Evolutionary conservation across 371 early-diverging fungal genomes (phyloP).

Genomic region (Actinomortierella wolfii): DNA sequence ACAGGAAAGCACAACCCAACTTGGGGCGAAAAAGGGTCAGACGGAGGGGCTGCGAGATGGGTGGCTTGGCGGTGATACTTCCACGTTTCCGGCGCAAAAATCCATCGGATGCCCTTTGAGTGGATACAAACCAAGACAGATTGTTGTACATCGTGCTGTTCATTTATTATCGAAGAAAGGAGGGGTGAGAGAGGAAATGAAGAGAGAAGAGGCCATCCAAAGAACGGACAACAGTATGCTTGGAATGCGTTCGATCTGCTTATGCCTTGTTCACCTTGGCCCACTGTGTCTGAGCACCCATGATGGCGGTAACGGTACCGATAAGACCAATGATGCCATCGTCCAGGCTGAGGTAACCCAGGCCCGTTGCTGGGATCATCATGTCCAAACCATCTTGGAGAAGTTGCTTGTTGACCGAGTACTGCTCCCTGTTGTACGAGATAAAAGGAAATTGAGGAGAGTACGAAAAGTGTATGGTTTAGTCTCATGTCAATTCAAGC

Average conservation of each 20-base stretch:
- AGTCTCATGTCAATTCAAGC: not conserved
- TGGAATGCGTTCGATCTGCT: not conserved
- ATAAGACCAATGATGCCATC: slow-evolving; percentile 72
- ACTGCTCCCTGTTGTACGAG: slow-evolving; percentile 52
- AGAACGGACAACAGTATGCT: too few relatives aligned
- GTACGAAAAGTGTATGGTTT: not conserved
- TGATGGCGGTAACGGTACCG: slow-evolving; percentile 52
- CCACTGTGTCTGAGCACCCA: slow-evolving; percentile 50
- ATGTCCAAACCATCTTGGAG: slow-evolving; percentile 67
- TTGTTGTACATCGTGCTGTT: too few relatives aligned
- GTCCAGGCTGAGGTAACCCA: slow-evolving; percentile 60
- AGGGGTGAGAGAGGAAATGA: too few relatives aligned
- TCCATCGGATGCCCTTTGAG: too few relatives aligned
- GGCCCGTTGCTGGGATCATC: slow-evolving; percentile 61
- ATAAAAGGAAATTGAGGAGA: not conserved
- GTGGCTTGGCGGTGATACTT: too few relatives aligned
- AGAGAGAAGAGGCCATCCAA: too few relatives aligned
- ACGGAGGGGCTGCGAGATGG: too few relatives aligned
- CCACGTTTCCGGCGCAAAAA: too few relatives aligned
- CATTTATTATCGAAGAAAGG: too few relatives aligned
- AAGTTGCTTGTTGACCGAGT: slow-evolving; percentile 54
- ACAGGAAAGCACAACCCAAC: too few relatives aligned
- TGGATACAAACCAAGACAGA: too few relatives aligned
- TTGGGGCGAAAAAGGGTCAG: too few relatives aligned
- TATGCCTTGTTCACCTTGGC: slow-evolving; percentile 48